A percentile compares a stretch with the other conserved stretches of the same genome.
Conservation (phyloP, 768 basidiomycete species). For the Plicaturopsis crispa region DNA sequence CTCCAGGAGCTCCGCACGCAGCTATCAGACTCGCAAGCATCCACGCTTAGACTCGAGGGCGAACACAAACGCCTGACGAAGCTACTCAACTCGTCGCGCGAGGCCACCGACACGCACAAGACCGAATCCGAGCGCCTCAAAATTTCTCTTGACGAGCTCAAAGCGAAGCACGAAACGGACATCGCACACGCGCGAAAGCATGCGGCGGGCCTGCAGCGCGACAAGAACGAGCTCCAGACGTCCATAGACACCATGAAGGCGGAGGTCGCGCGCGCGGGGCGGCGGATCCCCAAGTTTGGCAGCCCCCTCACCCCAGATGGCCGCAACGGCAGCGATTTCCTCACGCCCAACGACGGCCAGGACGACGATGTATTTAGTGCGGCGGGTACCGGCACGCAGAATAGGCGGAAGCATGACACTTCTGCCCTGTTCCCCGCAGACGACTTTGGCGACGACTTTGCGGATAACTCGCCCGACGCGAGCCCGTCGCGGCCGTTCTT, state of each 20-base stretch:
- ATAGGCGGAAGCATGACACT: slow-evolving; percentile 49
- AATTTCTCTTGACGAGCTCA: slow-evolving; percentile 59
- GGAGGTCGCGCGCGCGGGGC: slow-evolving; percentile 59
- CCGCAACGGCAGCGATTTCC: slow-evolving; percentile 14
- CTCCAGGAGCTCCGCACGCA: slow-evolving; percentile 80
- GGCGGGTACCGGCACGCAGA: slow-evolving; percentile 53
- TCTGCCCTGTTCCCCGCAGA: slow-evolving; percentile 39
- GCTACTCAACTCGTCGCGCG: slow-evolving; percentile 63
- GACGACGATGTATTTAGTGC: slow-evolving; percentile 64
- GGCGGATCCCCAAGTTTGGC: slow-evolving; percentile 57
- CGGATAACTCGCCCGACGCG: slow-evolving; percentile 53
- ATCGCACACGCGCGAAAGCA: slow-evolving; percentile 86
- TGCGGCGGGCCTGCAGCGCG: slow-evolving; percentile 80
- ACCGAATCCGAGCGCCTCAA: slow-evolving; percentile 74
- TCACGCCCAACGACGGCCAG: slow-evolving; percentile 31
- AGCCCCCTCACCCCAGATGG: slow-evolving; percentile 66
- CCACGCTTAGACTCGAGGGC: slow-evolving; percentile 62
- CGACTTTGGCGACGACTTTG: slow-evolving; percentile 35
- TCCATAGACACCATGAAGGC: slow-evolving; percentile 69
- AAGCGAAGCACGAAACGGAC: slow-evolving; percentile 90
- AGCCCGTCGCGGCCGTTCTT: slow-evolving; percentile 58
- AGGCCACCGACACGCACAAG: slow-evolving; percentile 78
- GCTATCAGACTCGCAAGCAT: slow-evolving; percentile 56
- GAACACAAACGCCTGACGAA: slow-evolving; percentile 81
- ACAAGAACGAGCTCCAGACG: slow-evolving; percentile 87